phyloP scores from a whole-genome alignment of 2,329 filamentous ascomycete species.

The Apiospora kogelbergensis region DNA sequence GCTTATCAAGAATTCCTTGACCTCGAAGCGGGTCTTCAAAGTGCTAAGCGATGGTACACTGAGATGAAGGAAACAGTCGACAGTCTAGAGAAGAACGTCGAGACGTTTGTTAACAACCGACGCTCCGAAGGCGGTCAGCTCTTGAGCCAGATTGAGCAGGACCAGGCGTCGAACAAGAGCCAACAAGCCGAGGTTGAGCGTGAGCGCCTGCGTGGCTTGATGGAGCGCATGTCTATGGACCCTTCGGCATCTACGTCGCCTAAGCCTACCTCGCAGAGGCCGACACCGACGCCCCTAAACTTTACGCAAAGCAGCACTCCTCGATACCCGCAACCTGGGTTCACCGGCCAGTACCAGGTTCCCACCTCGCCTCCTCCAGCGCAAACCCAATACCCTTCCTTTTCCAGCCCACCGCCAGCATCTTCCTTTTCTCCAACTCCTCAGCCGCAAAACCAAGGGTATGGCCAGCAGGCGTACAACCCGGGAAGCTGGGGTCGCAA shows the following conservation, averaged over 20 bases:
- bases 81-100: constrained; percentile 91
- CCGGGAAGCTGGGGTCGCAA: constrained; percentile 60
- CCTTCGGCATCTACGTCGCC: constrained; percentile 46
- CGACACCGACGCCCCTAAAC: constrained; percentile 45
- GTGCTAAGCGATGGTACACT: constrained; percentile 89
- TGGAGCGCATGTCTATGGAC: constrained; percentile 96
- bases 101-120: constrained; percentile 94
- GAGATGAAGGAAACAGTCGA: constrained; percentile 96
- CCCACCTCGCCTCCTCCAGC: constrained; percentile 56
- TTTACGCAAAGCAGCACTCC: constrained; percentile 46
- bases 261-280: constrained; percentile 35
- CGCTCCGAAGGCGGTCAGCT: constrained; percentile 88
- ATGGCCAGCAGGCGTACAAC: constrained; percentile 53
- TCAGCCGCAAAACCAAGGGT: constrained; percentile 42
- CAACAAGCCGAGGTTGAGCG: constrained; percentile 77
- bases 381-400: constrained; percentile 45
- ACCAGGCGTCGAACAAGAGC: constrained; percentile 61
- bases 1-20: constrained; percentile 93
- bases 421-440: constrained; percentile 26
- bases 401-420: constrained; percentile 40
- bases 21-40: constrained; percentile 78
- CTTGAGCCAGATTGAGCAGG: constrained; percentile 82
- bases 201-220: constrained; percentile 80
- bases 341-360: constrained; percentile 58
- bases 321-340: constrained; percentile 55